Evolutionary conservation across 2,329 filamentous ascomycete species (phyloP), one percentile per base, ranked within the genome.

Genomic region (Botrytis tulipae): DNA sequence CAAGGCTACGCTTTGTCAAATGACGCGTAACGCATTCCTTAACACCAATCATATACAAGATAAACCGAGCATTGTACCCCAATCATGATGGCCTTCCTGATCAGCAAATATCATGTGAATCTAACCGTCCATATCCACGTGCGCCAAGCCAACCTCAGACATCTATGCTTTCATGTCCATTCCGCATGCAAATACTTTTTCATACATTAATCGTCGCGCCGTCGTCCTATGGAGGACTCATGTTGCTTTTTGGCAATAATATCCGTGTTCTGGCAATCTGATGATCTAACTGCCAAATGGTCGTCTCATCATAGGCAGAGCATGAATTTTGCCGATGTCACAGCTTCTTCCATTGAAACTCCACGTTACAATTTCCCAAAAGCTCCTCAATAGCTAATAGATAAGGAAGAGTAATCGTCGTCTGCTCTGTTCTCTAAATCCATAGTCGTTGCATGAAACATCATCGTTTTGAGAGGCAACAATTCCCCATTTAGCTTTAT

Each of bases 121-220:
- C 32, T n/a, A 29, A 5, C 29, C 35, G 10, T 22, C 37, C 29
- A 67, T 37, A 54, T 42, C 20, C 35, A 67, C 37, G n/a, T 57
- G 35, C 60, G 20, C 60, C 46, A 66, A 57, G 59, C 20, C n/a
- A 14, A 22, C n/a, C 14, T 72, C 70, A 51, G 22, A 66, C 60
- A 46, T 40, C 48, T 25, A 68, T 72, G 35, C 40, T 29, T 46
- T 25, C 20, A 42, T 65, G 59, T 16, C 10, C 37, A 48, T 29
- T 54, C 10, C 8, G 65, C 35, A 29, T 22, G 51, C 37, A 40
- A 29, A 57, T 29, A 29, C 14, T 35, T 66, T 37, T 9, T 62
- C 29, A 72, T 29, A 67, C 70, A 46, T 29, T 20, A 25, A 66
- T 12, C 40, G 37, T 72, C 37, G 61, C 70, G 37, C 67, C 61